These are phyloP conservation scores for Chlamydomonas asymmetrica DNA, from an alignment of 139 green algal genomes.

Conservation along the genomic window DNA sequence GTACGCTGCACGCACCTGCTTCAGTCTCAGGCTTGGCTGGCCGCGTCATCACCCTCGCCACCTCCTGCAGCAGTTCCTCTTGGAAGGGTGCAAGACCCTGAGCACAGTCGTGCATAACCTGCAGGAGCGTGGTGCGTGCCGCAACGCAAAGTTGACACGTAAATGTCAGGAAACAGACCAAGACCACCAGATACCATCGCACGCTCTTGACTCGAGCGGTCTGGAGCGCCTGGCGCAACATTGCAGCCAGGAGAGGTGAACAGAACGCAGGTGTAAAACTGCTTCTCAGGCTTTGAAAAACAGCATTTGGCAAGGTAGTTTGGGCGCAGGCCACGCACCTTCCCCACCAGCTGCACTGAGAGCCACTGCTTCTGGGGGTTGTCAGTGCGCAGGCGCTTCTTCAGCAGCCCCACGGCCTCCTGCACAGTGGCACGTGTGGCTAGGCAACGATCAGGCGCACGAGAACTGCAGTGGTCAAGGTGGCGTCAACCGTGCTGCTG, in stretches of 20 bases:
- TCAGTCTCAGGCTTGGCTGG: constrained; percentile 32
- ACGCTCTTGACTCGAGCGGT: no score
- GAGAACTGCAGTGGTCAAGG: no score
- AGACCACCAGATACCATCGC: no score
- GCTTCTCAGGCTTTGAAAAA: background rate
- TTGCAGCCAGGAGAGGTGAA: background rate
- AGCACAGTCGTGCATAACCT: constrained; percentile 53
- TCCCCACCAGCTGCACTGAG: constrained; percentile 47
- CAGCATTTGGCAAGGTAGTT: background rate
- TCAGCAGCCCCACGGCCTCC: constrained; percentile 48
- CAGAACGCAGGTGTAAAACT: background rate
- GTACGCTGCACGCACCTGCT: constrained; percentile 34
- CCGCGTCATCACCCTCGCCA: constrained; percentile 43
- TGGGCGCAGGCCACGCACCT: constrained; percentile 13
- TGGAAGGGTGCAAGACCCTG: constrained; percentile 32
- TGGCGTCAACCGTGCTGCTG: no score
- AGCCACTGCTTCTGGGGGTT: constrained; percentile 70
- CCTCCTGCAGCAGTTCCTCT: constrained; percentile 57
- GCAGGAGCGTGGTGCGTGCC: background rate
- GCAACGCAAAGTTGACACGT: no score
- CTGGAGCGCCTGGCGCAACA: background rate
- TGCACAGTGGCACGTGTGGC: constrained; percentile 9
- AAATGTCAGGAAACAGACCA: no score
- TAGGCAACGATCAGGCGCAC: background rate
- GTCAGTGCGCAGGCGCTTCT: constrained; percentile 52